A percentile compares a stretch with the other conserved stretches of the same genome.
Evolutionary conservation across 495 filamentous ascomycete genomes (phyloP).

Genomic region (Penicillium cosmopolitanum): DNA sequence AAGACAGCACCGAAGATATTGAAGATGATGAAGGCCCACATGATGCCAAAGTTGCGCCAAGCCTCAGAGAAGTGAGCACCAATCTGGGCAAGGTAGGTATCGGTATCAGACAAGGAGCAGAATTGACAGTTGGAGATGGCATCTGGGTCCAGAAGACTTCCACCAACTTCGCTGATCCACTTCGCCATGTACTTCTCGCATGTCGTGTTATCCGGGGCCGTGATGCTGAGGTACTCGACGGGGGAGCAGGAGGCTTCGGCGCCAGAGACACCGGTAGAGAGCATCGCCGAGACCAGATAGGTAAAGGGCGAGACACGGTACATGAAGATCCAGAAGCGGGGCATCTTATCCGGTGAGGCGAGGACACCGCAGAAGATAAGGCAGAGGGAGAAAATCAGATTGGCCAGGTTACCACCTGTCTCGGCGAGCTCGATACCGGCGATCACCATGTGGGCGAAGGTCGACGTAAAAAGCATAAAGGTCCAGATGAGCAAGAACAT

Average conservation of each 20-base stretch:
- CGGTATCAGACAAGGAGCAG: conserved; percentile 64
- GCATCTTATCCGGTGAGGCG: conserved; percentile 60
- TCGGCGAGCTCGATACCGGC: conserved; percentile 65
- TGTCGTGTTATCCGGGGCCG: conserved; percentile 50
- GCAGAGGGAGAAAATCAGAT: conserved; percentile 64
- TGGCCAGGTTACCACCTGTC: conserved; percentile 63
- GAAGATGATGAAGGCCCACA: conserved; percentile 70
- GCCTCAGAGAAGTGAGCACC: conserved; percentile 58
- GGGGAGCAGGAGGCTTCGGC: conserved; percentile 57
- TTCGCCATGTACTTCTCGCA: conserved; percentile 59
- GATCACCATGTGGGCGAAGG: conserved; percentile 69
- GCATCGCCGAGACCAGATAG: conserved; percentile 67
- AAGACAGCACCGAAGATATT: conserved; percentile 70
- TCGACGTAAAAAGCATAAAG: conserved; percentile 63
- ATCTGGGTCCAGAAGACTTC: conserved; percentile 56
- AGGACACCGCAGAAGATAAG: conserved; percentile 71
- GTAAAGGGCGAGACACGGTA: conserved; percentile 76
- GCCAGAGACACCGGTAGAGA: conserved; percentile 64
- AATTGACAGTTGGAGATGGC: conserved; percentile 60
- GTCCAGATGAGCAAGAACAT: conserved; percentile 61
- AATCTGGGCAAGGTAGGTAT: conserved; percentile 60
- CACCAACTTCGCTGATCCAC: conserved; percentile 54
- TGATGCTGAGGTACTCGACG: conserved; percentile 61
- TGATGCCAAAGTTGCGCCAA: conserved; percentile 74
- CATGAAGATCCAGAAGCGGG: conserved; percentile 84